Conservation (phyloP, 768 basidiomycete genomes). For the Hericium alpestre region DNA sequence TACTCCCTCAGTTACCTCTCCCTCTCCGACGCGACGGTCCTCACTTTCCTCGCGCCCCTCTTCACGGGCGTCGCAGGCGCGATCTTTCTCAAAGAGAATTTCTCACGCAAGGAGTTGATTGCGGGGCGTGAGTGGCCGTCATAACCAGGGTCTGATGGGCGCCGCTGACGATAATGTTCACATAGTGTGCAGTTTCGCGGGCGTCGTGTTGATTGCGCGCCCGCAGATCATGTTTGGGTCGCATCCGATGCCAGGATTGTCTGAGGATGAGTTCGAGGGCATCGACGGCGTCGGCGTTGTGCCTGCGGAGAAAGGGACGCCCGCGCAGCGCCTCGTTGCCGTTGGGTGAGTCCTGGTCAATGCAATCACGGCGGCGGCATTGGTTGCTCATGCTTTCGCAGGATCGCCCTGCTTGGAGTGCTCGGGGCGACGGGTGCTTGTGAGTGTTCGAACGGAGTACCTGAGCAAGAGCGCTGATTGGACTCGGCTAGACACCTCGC, state of each 20-base stretch:
- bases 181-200: slow-evolving; percentile 54
- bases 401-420: slow-evolving; percentile 57
- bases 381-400: slow-evolving; percentile 15
- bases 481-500: slow-evolving; percentile 29
- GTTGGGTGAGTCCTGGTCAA: slow-evolving; percentile 35
- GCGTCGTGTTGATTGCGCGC: slow-evolving; percentile 74
- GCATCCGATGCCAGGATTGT: background rate
- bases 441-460: slow-evolving; percentile 24
- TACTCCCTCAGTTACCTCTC: slow-evolving; percentile 67
- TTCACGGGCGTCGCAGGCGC: slow-evolving; percentile 52
- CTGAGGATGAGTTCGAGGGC: background rate
- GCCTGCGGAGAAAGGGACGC: slow-evolving; percentile 13
- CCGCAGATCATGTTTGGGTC: slow-evolving; percentile 64
- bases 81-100: slow-evolving; percentile 49
- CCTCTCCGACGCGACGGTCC: slow-evolving; percentile 65
- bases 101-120: slow-evolving; percentile 42
- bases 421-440: slow-evolving; percentile 58
- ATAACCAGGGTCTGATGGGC: background rate
- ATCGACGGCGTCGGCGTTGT: background rate
- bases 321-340: slow-evolving; percentile 39
- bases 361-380: background rate
- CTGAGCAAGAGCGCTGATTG: background rate
- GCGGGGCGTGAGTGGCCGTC: slow-evolving; percentile 33
- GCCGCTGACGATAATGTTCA: background rate
- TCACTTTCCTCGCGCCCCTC: slow-evolving; percentile 67